phyloP scores from a whole-genome alignment of 2,329 filamentous ascomycete species.

The Pseudogymnoascus sp. region DNA sequence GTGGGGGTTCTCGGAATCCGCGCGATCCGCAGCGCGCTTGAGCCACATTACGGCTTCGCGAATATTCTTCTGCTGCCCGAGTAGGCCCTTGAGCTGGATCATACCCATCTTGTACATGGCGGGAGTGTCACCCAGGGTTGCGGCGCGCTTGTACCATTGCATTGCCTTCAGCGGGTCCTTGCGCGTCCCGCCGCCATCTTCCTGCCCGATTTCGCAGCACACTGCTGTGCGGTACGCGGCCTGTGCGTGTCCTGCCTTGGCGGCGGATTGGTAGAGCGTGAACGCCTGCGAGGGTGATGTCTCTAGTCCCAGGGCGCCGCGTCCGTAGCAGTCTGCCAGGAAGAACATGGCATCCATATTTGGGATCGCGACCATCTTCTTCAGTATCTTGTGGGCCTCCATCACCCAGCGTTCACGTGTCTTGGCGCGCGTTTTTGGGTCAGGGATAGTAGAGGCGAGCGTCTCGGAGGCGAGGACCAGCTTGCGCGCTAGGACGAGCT shows the following conservation, averaged over 20 bases:
- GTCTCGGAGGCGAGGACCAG: conserved; percentile 76
- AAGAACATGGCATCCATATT: conserved; percentile 89
- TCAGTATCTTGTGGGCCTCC: conserved; percentile 84
- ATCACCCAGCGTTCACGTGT: conserved; percentile 73
- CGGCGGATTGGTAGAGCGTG: conserved; percentile 83
- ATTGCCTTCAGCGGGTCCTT: conserved; percentile 89
- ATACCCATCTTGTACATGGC: conserved; percentile 99
- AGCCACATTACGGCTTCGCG: conserved; percentile 86
- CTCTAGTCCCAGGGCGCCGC: conserved; percentile 69
- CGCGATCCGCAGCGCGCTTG: conserved; percentile 82
- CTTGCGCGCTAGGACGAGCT: conserved; percentile 70
- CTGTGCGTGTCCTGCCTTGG: conserved; percentile 77
- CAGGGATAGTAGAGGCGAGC: conserved; percentile 55
- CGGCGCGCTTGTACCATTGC: conserved; percentile 95
- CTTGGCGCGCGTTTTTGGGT: conserved; percentile 65
- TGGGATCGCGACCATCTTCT: conserved; percentile 68
- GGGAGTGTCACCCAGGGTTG: conserved; percentile 78
- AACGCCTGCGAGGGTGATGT: conserved; percentile 89
- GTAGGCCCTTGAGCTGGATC: conserved; percentile 84
- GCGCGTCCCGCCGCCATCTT: conserved; percentile 87
- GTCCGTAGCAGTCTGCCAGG: conserved; percentile 80
- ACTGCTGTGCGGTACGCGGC: conserved; percentile 92
- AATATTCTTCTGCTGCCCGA: conserved; percentile 77
- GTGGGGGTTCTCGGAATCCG: conserved; percentile 85
- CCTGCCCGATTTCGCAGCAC: conserved; percentile 91